Base-by-base conservation (phyloP, 257 asterid genomes). In the Solanum ossicruentum region DNA sequence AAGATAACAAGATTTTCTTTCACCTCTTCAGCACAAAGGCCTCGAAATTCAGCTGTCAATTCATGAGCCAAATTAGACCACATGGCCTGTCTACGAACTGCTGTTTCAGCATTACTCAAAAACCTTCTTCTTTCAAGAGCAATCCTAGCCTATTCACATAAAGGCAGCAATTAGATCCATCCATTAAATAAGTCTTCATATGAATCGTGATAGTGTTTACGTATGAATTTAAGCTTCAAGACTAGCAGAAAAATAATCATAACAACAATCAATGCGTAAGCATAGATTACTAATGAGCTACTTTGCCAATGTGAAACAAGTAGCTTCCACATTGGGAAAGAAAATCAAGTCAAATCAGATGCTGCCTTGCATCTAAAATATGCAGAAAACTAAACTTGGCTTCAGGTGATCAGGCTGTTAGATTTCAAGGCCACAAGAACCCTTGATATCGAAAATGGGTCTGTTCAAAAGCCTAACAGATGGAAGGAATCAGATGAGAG, bases 1-100 rank as follows among this genome's bases (percentile, higher is more conserved):
- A 87, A 65, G 39, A 10, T 32, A 17, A 75, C 32, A 9, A 17
- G 78, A 84, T 63, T 47, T 55, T 82, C 21, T 55, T 72, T 86
- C 89, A 95, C 99, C 98, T 96, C 99, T 93, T 96, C 98, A 69
- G 98, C 98, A 89, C 98, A 94, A 86, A 96, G 95, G 72, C 97
- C 98, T 83, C 99, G 98, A 85, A 93, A 96, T 88, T 96, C 99
- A 47, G 99, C 97, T 60, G 99, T 96, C 98, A 96, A 94, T 92
- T 96, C 99, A 91, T 96, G 99, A 86, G 99, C 98, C 94, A 96
- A 92, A 91, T 90, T 93, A 85, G 99, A 96, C 99, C 99, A 96
- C 91, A 93, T 89, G 20, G 93, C 98, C 91, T 96, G 98, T 85
- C 97, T 93, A 83, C 89, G 98, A 84, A 96, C 98, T 71, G 98